Conservation (phyloP, 345 rosid species). For the Abelmoschus esculentus region DNA sequence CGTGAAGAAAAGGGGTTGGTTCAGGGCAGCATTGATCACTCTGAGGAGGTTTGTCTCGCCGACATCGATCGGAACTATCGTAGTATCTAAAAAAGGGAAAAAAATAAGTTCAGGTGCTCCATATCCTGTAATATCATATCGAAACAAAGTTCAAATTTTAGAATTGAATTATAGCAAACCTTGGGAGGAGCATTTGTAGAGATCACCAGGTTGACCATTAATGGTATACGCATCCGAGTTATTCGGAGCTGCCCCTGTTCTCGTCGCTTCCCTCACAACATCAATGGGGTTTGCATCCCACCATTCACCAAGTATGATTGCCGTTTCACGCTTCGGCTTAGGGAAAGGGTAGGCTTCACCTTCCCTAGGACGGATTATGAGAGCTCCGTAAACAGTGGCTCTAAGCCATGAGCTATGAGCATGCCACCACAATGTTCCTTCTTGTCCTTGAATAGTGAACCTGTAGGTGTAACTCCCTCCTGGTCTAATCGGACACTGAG, state of each 20-base stretch:
- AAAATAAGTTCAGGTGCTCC: not conserved
- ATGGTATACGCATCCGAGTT: constrained; percentile 76
- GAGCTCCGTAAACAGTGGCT: constrained; percentile 91
- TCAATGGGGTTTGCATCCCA: constrained; percentile 85
- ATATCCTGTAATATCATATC: not conserved
- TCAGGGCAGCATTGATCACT: constrained; percentile 75
- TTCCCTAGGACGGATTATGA: constrained; percentile 53
- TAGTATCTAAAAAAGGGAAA: constrained; percentile 44
- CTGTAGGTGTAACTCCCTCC: constrained; percentile 76
- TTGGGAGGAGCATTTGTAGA: constrained; percentile 71
- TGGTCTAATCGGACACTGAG: constrained; percentile 92
- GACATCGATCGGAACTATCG: constrained; percentile 49
- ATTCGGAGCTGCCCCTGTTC: constrained; percentile 74
- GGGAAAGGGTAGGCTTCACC: constrained; percentile 72
- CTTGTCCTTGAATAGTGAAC: constrained; percentile 79
- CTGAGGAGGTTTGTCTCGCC: constrained; percentile 80
- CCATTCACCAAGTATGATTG: constrained; percentile 86
- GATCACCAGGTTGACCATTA: constrained; percentile 94
- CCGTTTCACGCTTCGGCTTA: constrained; percentile 59
- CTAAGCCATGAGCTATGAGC: constrained; percentile 98
- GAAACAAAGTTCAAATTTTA: not conserved
- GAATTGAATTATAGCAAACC: constrained; percentile 30
- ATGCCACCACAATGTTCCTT: constrained; percentile 99
- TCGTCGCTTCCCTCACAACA: constrained; percentile 53
- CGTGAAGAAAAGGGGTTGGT: constrained; percentile 76